Conservation (phyloP, 2,329 filamentous ascomycete species). For the Penicillium sp. region DNA sequence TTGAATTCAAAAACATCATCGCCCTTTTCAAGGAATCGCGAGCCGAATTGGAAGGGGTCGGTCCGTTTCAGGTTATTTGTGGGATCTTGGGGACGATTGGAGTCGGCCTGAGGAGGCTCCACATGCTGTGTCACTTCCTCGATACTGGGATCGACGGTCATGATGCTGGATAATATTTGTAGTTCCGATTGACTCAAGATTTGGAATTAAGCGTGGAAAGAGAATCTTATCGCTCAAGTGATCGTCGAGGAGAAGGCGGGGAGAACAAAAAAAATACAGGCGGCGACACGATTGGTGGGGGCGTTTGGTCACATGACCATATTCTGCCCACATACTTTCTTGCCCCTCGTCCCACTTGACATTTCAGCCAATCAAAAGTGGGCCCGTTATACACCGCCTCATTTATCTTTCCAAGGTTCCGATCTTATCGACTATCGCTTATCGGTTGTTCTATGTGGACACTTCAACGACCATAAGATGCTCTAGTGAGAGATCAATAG, state of each 20-base stretch:
- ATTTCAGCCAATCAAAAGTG: neutral
- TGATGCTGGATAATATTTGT: neutral
- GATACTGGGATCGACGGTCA: slow-evolving; percentile 13
- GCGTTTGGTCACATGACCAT: neutral
- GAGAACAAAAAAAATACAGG: slow-evolving; percentile 12
- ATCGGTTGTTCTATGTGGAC: neutral
- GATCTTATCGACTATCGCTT: slow-evolving; percentile 7
- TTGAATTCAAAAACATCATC: slow-evolving; percentile 97
- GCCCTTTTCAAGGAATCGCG: slow-evolving; percentile 74
- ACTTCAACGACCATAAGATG: neutral
- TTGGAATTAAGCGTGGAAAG: neutral
- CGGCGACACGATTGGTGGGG: slow-evolving; percentile 6
- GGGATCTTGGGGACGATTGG: slow-evolving; percentile 67
- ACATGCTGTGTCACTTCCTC: slow-evolving; percentile 45
- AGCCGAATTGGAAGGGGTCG: slow-evolving; percentile 95
- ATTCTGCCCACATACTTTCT: neutral
- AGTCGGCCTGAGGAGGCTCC: slow-evolving; percentile 46
- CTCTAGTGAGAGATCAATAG: neutral
- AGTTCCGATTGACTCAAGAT: neutral
- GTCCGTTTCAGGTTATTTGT: slow-evolving; percentile 76
- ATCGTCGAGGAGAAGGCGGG: slow-evolving; percentile 5
- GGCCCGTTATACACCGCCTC: neutral
- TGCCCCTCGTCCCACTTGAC: neutral
- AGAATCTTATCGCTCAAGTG: slow-evolving; percentile 4
- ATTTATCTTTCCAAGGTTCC: slow-evolving; percentile 14